Evolutionary conservation across 1,139 yeast genomes (phyloP).

Genomic region (Pichia sp.): DNA sequence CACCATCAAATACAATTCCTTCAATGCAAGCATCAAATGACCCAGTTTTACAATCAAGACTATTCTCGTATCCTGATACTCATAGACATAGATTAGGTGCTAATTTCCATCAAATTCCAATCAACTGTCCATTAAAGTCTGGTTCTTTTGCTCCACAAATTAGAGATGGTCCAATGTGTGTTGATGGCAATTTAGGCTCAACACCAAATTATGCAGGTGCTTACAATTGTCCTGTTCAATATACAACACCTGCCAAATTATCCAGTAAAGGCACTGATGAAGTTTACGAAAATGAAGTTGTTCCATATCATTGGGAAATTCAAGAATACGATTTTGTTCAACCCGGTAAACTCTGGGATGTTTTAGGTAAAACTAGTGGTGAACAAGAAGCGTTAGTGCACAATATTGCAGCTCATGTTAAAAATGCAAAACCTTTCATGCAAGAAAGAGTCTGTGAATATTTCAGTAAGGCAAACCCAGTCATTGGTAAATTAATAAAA

Average conservation of each 20-base stretch:
- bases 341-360: slow-evolving; percentile 66
- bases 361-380: slow-evolving; percentile 65
- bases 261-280: slow-evolving; percentile 55
- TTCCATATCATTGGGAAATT: slow-evolving; percentile 81
- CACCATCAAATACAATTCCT: slow-evolving; percentile 81
- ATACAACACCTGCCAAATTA: slow-evolving; percentile 19
- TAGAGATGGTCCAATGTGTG: slow-evolving; percentile 84
- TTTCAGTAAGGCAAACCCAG: slow-evolving; percentile 67
- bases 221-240: slow-evolving; percentile 33
- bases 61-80: slow-evolving; percentile 82
- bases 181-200: slow-evolving; percentile 79
- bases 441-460: slow-evolving; percentile 76
- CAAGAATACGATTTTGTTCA: slow-evolving; percentile 54
- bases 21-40: slow-evolving; percentile 82
- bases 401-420: slow-evolving; percentile 72
- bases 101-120: slow-evolving; percentile 69
- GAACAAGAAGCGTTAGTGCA: slow-evolving; percentile 81
- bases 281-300: slow-evolving; percentile 82
- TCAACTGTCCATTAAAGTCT: slow-evolving; percentile 57
- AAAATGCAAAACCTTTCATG: slow-evolving; percentile 62
- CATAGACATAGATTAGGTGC: slow-evolving; percentile 65
- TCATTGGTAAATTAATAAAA: slow-evolving; percentile 57
- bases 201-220: slow-evolving; percentile 74
- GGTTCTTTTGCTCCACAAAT: slow-evolving; percentile 42
- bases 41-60: slow-evolving; percentile 79